Evolutionary conservation across 2,329 filamentous ascomycete species (phyloP), one percentile per base, ranked within the genome.

Genomic region (Tolypocladium ophioglossoides): DNA sequence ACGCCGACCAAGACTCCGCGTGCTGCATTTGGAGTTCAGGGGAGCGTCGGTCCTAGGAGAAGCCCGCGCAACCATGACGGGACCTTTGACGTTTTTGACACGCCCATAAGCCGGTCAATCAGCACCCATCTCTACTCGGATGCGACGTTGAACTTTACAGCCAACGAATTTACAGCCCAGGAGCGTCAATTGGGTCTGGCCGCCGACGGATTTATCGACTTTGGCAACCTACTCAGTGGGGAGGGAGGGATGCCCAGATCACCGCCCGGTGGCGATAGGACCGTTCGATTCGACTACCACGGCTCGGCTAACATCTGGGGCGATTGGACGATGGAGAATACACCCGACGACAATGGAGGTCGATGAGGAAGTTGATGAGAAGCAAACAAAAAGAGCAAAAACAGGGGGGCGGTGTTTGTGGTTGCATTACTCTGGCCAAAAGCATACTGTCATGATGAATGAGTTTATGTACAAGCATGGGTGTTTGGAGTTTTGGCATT

Each of bases 91-190:
- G 58, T 71, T 3, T 71, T 74, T 49, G 74, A 77, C 53, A 83
- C 82, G 7, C 83, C 84, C 0, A 79, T 86, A 62, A 83, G 82
- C 2, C 75, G 79, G 39, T 80, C 83, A 24, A 75, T 89, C 38
- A 80, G 79, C 27, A 20, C 8, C 58, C 78, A 86, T 61, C 73
- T 89, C 56, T 73, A 88, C 22, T 83, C 78, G 9, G 80, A 85
- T 56, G 73, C 72, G 73, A 77, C 41, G 60, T 79, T 12, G 76
- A 79, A 54, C 64, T 78, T 32, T 65, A 64, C 52, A 67, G 57
- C 54, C 44, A 16, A 20, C 27, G 44, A 48, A 12, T 20, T 34
- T 20, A 24, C 41, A 11, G 24, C 18, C 2, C 14, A 46, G 24
- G 41, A 30, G 3, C 41, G 41, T 27, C 24, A 30, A 10, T 2